Base-by-base conservation (phyloP, 2,329 filamentous ascomycete species). In the Capronia epimyces region DNA sequence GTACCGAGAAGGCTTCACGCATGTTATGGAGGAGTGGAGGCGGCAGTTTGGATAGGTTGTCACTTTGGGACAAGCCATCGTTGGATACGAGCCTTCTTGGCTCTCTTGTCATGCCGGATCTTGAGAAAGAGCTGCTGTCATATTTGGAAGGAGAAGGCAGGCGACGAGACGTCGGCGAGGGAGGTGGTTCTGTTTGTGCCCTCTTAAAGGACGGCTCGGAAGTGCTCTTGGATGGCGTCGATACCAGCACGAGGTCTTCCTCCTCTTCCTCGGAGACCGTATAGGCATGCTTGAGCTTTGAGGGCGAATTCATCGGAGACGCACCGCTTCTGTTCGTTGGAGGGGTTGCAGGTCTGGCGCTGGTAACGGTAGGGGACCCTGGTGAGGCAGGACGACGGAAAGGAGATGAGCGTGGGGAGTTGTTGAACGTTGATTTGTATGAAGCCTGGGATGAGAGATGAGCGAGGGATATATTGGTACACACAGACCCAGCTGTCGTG, bases 1-100 rank as follows among this genome's bases (percentile, higher is more conserved):
- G 77, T 52, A 96, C 89, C 68, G 94, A 88, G 68, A 97, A 98
- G 0, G 86, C 89, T 66, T 97, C 91, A 54, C 93, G 82, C 69
- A 98, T 80, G 62, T 88, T 87, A 63, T 90, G 82, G 29, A 96
- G 82, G 62, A 96, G 88, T 2, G 87, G 77, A 2, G 88, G 83
- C 31, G 91, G 86, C 36, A 97, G 71, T 63, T 70, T 59, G 62
- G 72, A 60, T 62, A 77, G 51, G 54, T 64, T 53, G 59, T 70
- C 71, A 66, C 70, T 55, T 15, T 49, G 53, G 37, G 45, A 60
- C 15, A 60, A 50, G 15, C 46, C 16, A 7, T 7, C 56, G 16
- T 51, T 53, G 6, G 53, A 55, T 12, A 55, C 46, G 9, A 49
- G 49, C 16, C 49, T 46, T 12, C 52, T 42, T 20, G 52, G 49